Percentiles rank a stretch among this genome's conserved stretches.
These are phyloP conservation scores for Hypoxylon sp. DNA, from an alignment of 2,329 filamentous ascomycete species.

Conservation along the genomic window DNA sequence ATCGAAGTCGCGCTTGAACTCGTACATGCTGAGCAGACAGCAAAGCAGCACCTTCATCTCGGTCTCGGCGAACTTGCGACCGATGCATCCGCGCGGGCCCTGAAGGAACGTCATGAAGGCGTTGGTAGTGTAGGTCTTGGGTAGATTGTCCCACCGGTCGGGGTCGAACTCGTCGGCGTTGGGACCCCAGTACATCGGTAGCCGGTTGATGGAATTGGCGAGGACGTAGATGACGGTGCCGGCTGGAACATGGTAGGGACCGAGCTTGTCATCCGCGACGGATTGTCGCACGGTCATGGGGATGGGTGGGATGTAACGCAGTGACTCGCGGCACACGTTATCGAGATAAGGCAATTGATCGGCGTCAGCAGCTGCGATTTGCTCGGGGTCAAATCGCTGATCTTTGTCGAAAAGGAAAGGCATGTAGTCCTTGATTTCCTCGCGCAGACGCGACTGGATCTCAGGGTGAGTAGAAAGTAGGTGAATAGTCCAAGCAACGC, in stretches of 20 bases:
- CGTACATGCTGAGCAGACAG: constrained; percentile 53
- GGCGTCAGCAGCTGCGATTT: constrained; percentile 55
- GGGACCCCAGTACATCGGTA: constrained; percentile 59
- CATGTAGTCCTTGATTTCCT: constrained; percentile 57
- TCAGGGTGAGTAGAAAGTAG: constrained; percentile 58
- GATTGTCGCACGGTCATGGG: constrained; percentile 63
- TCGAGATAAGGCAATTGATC: constrained; percentile 62
- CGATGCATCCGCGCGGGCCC: constrained; percentile 52
- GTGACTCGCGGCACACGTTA: constrained; percentile 62
- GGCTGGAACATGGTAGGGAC: constrained; percentile 58
- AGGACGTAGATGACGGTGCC: constrained; percentile 62
- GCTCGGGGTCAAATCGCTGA: constrained; percentile 51
- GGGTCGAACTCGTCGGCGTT: constrained; percentile 60
- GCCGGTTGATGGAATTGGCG: constrained; percentile 59
- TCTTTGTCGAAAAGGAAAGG: constrained; percentile 58
- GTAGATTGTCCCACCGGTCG: constrained; percentile 59
- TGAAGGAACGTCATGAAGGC: constrained; percentile 55
- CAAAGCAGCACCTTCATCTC: constrained; percentile 57
- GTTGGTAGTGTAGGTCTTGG: constrained; percentile 56
- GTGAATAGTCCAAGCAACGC: constrained; percentile 60
- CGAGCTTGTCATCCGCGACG: constrained; percentile 57
- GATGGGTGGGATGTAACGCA: constrained; percentile 63
- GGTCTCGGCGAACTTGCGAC: constrained; percentile 53
- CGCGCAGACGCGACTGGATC: constrained; percentile 58
- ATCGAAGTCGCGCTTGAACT: constrained; percentile 55